Evolutionary conservation across 2,329 filamentous ascomycete genomes (phyloP).

Genomic region (Periconia macrospinosa): DNA sequence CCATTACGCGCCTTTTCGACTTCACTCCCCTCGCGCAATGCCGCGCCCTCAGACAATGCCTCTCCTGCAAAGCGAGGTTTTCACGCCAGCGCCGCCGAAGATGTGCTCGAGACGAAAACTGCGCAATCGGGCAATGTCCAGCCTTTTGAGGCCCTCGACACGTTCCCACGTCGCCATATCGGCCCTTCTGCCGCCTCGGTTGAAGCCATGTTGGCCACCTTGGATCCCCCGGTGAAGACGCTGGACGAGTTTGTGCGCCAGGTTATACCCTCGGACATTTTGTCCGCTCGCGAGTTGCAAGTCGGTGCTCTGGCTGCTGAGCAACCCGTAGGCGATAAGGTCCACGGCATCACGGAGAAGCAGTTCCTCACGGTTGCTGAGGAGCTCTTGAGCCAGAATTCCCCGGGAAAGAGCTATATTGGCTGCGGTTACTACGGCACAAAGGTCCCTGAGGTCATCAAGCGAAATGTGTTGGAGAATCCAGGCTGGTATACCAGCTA

Average conservation of each 20-base stretch:
- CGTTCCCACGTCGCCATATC: constrained; percentile 83
- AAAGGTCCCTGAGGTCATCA: constrained; percentile 85
- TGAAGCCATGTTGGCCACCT: constrained; percentile 74
- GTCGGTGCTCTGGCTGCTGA: constrained; percentile 44
- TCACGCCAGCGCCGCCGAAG: constrained; percentile 27
- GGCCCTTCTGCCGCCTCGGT: constrained; percentile 73
- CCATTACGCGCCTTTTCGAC: constrained; percentile 16
- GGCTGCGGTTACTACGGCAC: constrained; percentile 88
- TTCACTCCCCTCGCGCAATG: constrained; percentile 17
- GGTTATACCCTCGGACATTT: constrained; percentile 79
- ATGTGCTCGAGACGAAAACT: constrained; percentile 32
- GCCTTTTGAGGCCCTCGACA: constrained; percentile 56
- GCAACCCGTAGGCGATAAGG: constrained; percentile 45
- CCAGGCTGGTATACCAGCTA: constrained; percentile 98
- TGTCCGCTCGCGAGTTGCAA: constrained; percentile 66
- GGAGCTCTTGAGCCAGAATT: constrained; percentile 63
- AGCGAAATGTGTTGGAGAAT: constrained; percentile 88
- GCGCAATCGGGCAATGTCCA: constrained; percentile 17
- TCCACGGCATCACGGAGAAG: constrained; percentile 56
- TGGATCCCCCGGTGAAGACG: constrained; percentile 72
- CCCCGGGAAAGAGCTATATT: constrained; percentile 69
- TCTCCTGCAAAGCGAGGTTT: constrained; percentile 24
- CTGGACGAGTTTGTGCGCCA: constrained; percentile 83
- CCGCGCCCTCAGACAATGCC: constrained; percentile 6
- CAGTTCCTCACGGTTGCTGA: constrained; percentile 58